Percentiles rank a stretch among this genome's conserved stretches.
Conservation (phyloP, 192 early-diverging fungal genomes). For the Backusella luteola region DNA sequence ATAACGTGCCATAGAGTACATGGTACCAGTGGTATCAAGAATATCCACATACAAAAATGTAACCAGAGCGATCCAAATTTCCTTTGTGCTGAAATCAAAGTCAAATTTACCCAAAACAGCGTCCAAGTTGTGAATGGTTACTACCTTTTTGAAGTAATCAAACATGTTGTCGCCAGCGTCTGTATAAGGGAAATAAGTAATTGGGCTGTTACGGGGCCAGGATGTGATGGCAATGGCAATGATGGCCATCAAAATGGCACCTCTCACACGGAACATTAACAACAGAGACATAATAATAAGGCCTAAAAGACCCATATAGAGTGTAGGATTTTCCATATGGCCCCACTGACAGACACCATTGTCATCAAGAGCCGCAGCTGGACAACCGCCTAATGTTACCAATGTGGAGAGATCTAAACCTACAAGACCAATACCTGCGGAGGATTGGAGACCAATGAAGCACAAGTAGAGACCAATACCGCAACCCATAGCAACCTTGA, state of each 20-base stretch:
- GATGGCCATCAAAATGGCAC: slow-evolving; percentile 71
- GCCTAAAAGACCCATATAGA: slow-evolving; percentile 50
- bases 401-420: slow-evolving; percentile 59
- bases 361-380: slow-evolving; percentile 49
- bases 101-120: slow-evolving; percentile 55
- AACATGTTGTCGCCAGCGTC: slow-evolving; percentile 57
- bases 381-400: slow-evolving; percentile 69
- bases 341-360: slow-evolving; percentile 55
- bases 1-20: slow-evolving; percentile 83
- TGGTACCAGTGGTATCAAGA: slow-evolving; percentile 80
- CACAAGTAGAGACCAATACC: slow-evolving; percentile 78
- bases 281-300: slow-evolving; percentile 65
- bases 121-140: slow-evolving; percentile 24
- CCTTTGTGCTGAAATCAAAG: slow-evolving; percentile 55
- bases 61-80: slow-evolving; percentile 78
- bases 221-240: slow-evolving; percentile 69
- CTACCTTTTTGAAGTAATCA: slow-evolving; percentile 69
- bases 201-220: slow-evolving; percentile 65
- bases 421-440: slow-evolving; percentile 79
- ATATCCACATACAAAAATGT: slow-evolving; percentile 87
- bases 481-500: slow-evolving; percentile 74
- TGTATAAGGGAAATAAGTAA: slow-evolving; percentile 78
- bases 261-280: slow-evolving; percentile 62
- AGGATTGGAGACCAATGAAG: slow-evolving; percentile 79
- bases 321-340: slow-evolving; percentile 62